A percentile compares a stretch with the other conserved stretches of the same genome.
Conservation (phyloP, 2,329 filamentous ascomycete genomes). For the Plenodomus lindquistii region DNA sequence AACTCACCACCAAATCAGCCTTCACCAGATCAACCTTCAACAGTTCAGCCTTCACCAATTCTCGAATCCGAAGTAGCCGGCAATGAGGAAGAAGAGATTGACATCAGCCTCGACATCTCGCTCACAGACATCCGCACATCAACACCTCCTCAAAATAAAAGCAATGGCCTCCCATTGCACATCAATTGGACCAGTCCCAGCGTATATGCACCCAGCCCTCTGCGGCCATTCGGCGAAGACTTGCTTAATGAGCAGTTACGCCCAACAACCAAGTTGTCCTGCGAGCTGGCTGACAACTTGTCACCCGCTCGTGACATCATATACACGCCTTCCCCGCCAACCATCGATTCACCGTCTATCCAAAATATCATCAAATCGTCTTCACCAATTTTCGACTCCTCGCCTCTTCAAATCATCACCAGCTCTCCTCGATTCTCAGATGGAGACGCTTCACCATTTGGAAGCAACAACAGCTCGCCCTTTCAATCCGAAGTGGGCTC, state of each 20-base stretch:
- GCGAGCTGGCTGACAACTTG: too few species aligned
- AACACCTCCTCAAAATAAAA: constrained; percentile 13
- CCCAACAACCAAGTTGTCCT: constrained; percentile 8
- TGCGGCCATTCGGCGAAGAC: constrained; percentile 14
- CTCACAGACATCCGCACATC: constrained; percentile 17
- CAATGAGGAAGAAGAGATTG: constrained; percentile 3
- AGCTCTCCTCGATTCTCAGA: too few species aligned
- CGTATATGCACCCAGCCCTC: background rate
- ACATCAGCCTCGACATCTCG: constrained; percentile 11
- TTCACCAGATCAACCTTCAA: background rate
- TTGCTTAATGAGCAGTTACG: constrained; percentile 14
- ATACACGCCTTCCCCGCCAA: too few species aligned
- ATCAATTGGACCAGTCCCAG: constrained; percentile 8
- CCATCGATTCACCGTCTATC: too few species aligned
- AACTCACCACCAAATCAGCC: too few species aligned
- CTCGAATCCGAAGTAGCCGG: background rate
- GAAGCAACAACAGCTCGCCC: background rate
- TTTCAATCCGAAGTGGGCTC: background rate
- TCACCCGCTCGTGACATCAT: too few species aligned
- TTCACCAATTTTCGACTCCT: too few species aligned
- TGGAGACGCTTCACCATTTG: constrained; percentile 2
- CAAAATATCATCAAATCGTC: too few species aligned
- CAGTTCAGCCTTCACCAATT: background rate
- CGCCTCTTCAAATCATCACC: too few species aligned
- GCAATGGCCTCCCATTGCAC: constrained; percentile 11